Base-by-base conservation (phyloP, 371 early-diverging fungal genomes). In the Rhizomucor miehei region DNA sequence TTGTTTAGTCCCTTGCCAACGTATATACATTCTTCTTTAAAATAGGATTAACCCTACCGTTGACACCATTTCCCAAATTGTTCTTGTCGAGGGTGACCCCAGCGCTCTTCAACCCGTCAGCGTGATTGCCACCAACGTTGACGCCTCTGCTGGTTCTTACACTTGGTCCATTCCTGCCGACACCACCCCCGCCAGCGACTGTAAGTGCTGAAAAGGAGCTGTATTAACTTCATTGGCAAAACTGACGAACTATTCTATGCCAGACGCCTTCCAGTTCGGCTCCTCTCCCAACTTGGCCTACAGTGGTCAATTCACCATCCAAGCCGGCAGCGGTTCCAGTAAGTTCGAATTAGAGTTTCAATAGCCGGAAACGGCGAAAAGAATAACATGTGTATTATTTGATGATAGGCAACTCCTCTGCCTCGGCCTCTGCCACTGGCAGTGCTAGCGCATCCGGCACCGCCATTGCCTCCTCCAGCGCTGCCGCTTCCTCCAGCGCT, bases 221-320 rank as follows among this genome's bases (percentile, higher is more conserved):
- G 34, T 17, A 25, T 24, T 25, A 5, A 1, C 13, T 11, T 47
- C 4, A 21, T n/a, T 37, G 11, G 34, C 36, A 53, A 44, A 11
- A 9, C 14, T 17, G n/a, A 17, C 16, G 16, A 37, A 9, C 14
- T 14, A 41, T 48, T 57, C 44, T 48, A 38, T n/a, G 11, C 13
- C 53, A 72, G 73, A 71, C 47, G 72, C 72, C 40, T 51, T 73
- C 19, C 52, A 56, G 47, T 60, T 73, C 29, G 73, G 73, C 44
- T 20, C 49, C 11, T 56, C 60, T 20, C 69, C 73, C 37, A 44
- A 66, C 43, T 23, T 65, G 29, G 48, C 65, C 44, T 73, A 66
- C 63, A 54, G 60, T 52, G 66, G 66, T 37, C 64, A 59, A 47
- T 78, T 78, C 67, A 65, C 69, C 51, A 70, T 78, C 54, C 16